Evolutionary conservation across 495 filamentous ascomycete genomes (phyloP).

Genomic region (Saxophila tyrrhenica): DNA sequence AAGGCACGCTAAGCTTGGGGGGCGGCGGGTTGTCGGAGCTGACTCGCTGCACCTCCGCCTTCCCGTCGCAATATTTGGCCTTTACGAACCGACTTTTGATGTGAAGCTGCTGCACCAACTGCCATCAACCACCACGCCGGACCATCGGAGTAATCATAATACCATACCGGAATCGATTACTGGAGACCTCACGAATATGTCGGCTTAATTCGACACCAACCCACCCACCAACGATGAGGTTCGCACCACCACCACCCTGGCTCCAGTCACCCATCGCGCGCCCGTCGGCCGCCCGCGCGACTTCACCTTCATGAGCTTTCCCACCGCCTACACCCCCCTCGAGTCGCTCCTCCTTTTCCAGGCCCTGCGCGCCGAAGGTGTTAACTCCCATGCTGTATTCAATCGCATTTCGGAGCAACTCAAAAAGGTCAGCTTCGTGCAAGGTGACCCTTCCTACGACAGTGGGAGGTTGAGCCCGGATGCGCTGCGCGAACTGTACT

Average conservation of each 20-base stretch:
- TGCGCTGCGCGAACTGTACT: conserved; percentile 64
- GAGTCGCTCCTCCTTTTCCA: conserved; percentile 86
- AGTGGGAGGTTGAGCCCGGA: conserved; percentile 63
- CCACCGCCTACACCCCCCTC: conserved; percentile 50
- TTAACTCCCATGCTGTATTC: conserved; percentile 45
- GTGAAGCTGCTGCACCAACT: not conserved
- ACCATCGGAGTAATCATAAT: not conserved
- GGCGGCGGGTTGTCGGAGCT: no score
- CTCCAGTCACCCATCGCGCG: not conserved
- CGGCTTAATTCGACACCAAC: not conserved
- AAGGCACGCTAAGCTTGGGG: no score
- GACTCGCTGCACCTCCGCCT: no score
- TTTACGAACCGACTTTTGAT: not conserved
- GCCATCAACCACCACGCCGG: not conserved
- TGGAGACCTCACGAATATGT: not conserved
- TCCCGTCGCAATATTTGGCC: no score
- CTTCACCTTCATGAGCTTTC: conserved; percentile 8
- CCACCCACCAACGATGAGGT: not conserved
- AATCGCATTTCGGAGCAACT: conserved; percentile 60
- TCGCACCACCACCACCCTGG: not conserved
- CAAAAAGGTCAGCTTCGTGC: conserved; percentile 56
- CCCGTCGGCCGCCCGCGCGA: not conserved
- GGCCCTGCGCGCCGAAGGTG: conserved; percentile 57
- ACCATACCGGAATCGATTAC: no score
- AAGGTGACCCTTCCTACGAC: conserved; percentile 56